These are phyloP conservation scores for Tausonia pullulans DNA, from an alignment of 1,284 basidiomycete genomes.

Conservation along the genomic window DNA sequence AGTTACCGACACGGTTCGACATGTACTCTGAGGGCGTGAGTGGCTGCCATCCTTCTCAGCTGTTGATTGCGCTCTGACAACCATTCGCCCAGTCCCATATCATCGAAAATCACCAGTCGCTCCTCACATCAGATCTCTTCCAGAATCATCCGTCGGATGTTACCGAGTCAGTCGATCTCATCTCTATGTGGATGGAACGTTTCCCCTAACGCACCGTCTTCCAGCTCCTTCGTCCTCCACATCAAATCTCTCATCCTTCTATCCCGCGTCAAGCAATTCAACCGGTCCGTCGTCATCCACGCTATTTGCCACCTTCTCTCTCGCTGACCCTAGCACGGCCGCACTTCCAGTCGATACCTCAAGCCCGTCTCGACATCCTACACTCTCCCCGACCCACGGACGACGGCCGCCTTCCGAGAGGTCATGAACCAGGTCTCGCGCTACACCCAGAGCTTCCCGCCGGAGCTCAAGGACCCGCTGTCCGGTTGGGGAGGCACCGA, in stretches of 20 bases:
- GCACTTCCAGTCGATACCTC: too few relatives aligned
- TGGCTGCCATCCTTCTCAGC: not conserved
- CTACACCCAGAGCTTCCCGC: slow-evolving; percentile 7
- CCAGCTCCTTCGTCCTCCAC: slow-evolving; percentile 6
- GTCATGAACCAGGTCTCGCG: slow-evolving; percentile 10
- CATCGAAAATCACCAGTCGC: slow-evolving; percentile 10
- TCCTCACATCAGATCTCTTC: slow-evolving; percentile 10
- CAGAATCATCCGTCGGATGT: not conserved
- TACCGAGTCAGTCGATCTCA: slow-evolving; percentile 3
- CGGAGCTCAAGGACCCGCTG: slow-evolving; percentile 2
- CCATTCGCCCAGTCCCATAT: not conserved
- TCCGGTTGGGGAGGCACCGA: not conserved
- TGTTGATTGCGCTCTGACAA: not conserved
- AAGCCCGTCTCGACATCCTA: too few relatives aligned
- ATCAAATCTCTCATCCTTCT: slow-evolving; percentile 12
- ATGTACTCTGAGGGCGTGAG: not conserved
- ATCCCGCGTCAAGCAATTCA: slow-evolving; percentile 13
- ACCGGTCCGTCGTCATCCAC: slow-evolving; percentile 3
- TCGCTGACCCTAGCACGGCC: too few relatives aligned
- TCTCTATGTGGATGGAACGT: not conserved
- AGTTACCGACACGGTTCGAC: not conserved
- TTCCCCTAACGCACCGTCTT: not conserved
- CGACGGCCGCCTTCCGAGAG: slow-evolving; percentile 2
- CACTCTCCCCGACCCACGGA: not conserved
- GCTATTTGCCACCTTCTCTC: too few relatives aligned